Evolutionary conservation across 371 early-diverging fungal species (phyloP), one percentile per base, ranked within the genome.

Genomic region (Zychaea mexicana): DNA sequence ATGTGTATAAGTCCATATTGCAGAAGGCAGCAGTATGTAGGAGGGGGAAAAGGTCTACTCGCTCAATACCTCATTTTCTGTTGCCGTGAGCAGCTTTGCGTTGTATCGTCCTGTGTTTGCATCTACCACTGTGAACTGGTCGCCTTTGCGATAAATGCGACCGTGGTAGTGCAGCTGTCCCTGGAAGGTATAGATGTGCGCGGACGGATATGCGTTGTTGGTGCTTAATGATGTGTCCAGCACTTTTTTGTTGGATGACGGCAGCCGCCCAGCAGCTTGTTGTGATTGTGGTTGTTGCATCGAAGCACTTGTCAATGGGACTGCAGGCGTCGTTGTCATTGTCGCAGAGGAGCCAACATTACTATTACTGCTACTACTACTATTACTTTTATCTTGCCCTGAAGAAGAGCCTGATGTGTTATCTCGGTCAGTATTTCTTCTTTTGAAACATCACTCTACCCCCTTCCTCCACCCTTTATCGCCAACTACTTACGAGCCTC

Each of bases 121-220:
- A 66, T 72, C 72, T 33, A 72, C 72, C 3, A 72, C 68, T 26
- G 68, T 68, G 21, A 68, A 64, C 2, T 62, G 63, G 47, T 72
- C 72, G 15, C 72, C 72, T 59, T 68, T 72, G 24, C 49, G 59
- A 62, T 65, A 68, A 31, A 65, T 45, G 6, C 58, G 68, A 22
- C 65, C 68, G 39, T 72, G 62, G 53, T 72, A 72, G 33, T 62
- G 60, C 32, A 72, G 60, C 49, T 70, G 66, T 46, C 67, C 71
- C 54, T 66, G 66, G 22, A 38, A 56, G 56, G 66, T 60, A 62
- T 62, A 66, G 33, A 70, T 31, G 38, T 46, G 52, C 4, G 36
- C 62, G 17, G 60, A 53, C 32, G 61, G 31, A 57, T 61, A 36
- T 38, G 57, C 22, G 33, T 26, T 42, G 30, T 45, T 39, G n/a